Evolutionary conservation across 139 green algal genomes (phyloP), one percentile per base, ranked within the genome.

Genomic region (Haematococcus sp.): DNA sequence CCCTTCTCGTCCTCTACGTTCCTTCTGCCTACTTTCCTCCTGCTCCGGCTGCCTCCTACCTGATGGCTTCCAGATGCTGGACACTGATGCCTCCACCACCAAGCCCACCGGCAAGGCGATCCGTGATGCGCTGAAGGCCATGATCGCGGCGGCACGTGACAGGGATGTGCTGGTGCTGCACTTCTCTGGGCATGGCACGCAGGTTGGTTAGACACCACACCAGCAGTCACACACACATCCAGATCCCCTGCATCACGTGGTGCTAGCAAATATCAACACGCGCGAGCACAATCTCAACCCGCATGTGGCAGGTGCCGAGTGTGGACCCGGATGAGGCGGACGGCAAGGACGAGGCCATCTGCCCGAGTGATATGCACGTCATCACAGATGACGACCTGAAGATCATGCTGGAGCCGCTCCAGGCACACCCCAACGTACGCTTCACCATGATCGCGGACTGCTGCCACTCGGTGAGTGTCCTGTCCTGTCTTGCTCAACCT

Each of bases 71-170:
- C 40, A 49, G 40, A 68, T 90, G 70, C 76, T 92, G 52, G 87
- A 92, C 70, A 91, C 81, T 0, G 85, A 90, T 56, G 23, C 35
- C 20, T 49, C 19, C 20, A 79, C 81, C 2, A 35, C 77, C 2
- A 71, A 86, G 71, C 89, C 89, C 15, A 93, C 88, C 0, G 89
- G 88, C 3, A 79, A 73, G 30, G 91, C 93, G 74, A 92, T 94
- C 55, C 90, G 89, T 80, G 83, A 28, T 13, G 13, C 9, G 55
- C 7, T 63, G 9, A 30, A 33, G 73, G 55, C 49, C 43, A 44
- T 69, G 31, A 15, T 44, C 7, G 65, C 40, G 35, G 61, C 11
- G 61, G 20, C 61, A 68, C 19, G 61, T 11, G 27, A n/a, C 20
- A 27, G 13, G 31, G n/a, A 27, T 7, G 31, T 43, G 11, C 40